These are phyloP conservation scores for Backusella australiensis DNA, from an alignment of 192 early-diverging fungal genomes.

Conservation along the genomic window DNA sequence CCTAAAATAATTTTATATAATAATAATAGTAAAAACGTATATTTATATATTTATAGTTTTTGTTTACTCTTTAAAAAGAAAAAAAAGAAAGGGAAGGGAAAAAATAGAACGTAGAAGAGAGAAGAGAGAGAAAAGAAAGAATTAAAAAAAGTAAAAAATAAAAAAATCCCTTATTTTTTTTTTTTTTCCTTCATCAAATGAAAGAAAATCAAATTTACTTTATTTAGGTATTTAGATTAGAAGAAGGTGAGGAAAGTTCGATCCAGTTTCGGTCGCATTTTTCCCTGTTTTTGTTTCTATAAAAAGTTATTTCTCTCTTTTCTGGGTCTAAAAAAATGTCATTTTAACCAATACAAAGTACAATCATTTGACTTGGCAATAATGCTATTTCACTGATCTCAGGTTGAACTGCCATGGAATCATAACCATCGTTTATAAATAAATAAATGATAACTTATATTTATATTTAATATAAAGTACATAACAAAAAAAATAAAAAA, in stretches of 20 bases:
- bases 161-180: conserved; percentile 4
- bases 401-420: background rate
- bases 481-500: background rate
- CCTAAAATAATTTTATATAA: background rate
- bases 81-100: background rate
- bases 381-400: background rate
- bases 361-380: conserved; percentile 1
- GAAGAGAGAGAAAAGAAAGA: background rate
- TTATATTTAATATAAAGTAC: background rate
- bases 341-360: background rate
- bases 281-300: background rate
- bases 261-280: conserved; percentile 7
- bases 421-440: background rate
- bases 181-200: background rate
- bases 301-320: background rate
- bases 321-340: background rate
- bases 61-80: background rate
- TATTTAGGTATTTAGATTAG: conserved; percentile 14
- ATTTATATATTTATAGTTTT: background rate
- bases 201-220: conserved; percentile 8
- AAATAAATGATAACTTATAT: background rate
- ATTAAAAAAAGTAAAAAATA: background rate
- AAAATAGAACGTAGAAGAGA: background rate
- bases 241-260: conserved; percentile 4
- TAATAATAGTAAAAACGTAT: background rate